Conservation (phyloP, 2,329 filamentous ascomycete genomes). For the Ceratocystiopsis sp. region DNA sequence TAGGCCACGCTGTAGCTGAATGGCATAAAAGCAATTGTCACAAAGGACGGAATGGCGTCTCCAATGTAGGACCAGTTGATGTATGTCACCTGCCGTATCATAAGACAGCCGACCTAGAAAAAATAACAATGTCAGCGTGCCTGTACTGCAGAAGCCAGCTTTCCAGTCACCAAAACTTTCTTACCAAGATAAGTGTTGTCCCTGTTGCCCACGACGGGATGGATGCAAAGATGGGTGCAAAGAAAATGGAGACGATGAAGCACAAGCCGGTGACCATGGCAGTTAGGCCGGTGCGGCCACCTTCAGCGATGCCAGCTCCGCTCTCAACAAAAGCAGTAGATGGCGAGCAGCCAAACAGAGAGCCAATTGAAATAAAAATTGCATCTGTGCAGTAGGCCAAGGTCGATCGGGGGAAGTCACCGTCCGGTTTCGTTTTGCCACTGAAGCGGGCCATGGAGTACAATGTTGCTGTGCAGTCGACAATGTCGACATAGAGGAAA, state of each 20-base stretch:
- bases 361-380: conserved; percentile 52
- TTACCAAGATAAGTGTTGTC: conserved; percentile 50
- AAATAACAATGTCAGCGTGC: no score
- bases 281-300: conserved; percentile 55
- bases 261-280: conserved; percentile 52
- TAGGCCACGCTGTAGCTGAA: conserved; percentile 69
- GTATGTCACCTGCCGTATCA: conserved; percentile 57
- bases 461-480: conserved; percentile 60
- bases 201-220: conserved; percentile 67
- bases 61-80: conserved; percentile 67
- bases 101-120: conserved; percentile 50
- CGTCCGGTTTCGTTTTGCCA: conserved; percentile 35
- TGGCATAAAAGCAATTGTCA: conserved; percentile 59
- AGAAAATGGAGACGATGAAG: conserved; percentile 57
- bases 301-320: conserved; percentile 59
- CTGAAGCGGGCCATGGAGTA: conserved; percentile 72
- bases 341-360: conserved; percentile 51
- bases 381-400: conserved; percentile 62
- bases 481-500: conserved; percentile 65
- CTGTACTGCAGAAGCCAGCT: no score
- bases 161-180: conserved; percentile 3
- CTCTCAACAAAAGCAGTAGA: conserved; percentile 63
- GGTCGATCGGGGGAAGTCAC: conserved; percentile 76
- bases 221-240: conserved; percentile 60
- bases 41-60: conserved; percentile 58